Base-by-base conservation (phyloP, 805 yeast genomes). In the Kazachstania bromeliacearum region DNA sequence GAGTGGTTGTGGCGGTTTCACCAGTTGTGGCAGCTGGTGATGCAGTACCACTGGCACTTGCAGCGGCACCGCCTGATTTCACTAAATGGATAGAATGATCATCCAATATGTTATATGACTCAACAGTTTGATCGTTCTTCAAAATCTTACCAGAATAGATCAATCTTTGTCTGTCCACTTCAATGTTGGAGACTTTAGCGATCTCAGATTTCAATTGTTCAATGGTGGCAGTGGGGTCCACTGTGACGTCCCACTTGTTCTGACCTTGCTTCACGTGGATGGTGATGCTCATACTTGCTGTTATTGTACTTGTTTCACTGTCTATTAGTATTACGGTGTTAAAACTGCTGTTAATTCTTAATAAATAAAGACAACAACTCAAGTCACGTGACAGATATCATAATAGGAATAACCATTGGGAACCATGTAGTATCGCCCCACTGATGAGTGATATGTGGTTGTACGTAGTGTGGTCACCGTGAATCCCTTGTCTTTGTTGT, bases 81-180 rank as follows among this genome's bases (percentile, higher is more conserved):
- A 89, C 96, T 48, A 92, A 56, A 62, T 89, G 98, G 43, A 89
- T 67, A 0, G 95, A 79, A 57, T 85, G 94, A 19, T 94, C 96
- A 38, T 73, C 64, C 59, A 84, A 84, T 53, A 89, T 75, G 57
- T 85, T 85, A 65, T 89, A 89, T 4, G 75, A 64, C 13, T 69
- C 77, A 7, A 89, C 60, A 5, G 83, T 71, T 47, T 88, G 92
- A 25, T 66, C 67, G 53, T 89, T 96, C 59, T 88, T 88, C 53
- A 89, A 71, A 23, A 92, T 95, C 47, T 89, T 80, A 28, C 98
- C 98, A 2, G 96, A 83, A 64, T 83, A 89, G 53, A 89, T 88
- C 55, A 89, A 70, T 40, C 97, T 71, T 62, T 88, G 97, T 42
- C 80, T 73, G n/a, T 70, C 80, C 1, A 74, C 76, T 4, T 94